Percentiles rank a stretch among this genome's conserved stretches.
phyloP scores from a whole-genome alignment of 2,329 filamentous ascomycete genomes.

The Alternaria sp. region DNA sequence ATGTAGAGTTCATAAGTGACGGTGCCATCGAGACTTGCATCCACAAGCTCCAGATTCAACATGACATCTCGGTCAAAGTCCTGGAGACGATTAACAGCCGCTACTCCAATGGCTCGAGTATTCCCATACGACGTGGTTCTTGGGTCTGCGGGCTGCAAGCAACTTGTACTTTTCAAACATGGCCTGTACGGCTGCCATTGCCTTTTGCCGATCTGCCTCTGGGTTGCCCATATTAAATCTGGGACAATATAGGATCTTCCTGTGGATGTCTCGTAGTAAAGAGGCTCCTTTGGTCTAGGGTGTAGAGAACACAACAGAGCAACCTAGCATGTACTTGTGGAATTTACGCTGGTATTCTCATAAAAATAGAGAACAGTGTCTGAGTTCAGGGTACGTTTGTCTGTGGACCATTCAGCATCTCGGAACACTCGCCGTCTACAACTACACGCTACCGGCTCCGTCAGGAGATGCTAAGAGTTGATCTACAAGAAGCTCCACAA shows the following conservation, averaged over 20 bases:
- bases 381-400: neutral
- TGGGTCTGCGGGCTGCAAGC: conserved; percentile 42
- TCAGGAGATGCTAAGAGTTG: conserved; percentile 3
- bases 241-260: neutral
- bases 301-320: neutral
- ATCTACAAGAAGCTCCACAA: conserved; percentile 13
- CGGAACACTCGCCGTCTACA: neutral
- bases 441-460: neutral
- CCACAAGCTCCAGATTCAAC: conserved; percentile 48
- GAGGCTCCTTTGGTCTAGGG: neutral
- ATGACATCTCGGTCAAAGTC: conserved; percentile 52
- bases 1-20: conserved; percentile 49
- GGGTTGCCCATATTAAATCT: conserved; percentile 32
- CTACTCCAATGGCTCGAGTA: neutral
- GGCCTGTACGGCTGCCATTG: conserved; percentile 49
- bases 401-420: neutral
- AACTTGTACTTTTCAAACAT: conserved; percentile 51
- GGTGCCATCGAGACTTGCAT: conserved; percentile 49
- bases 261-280: neutral
- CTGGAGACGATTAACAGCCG: conserved; percentile 27
- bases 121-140: conserved; percentile 43
- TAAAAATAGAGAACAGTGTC: neutral
- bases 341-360: neutral
- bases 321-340: neutral
- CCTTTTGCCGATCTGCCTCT: conserved; percentile 41